Evolutionary conservation across 345 rosid genomes (phyloP).

Genomic region (Mercurialis annua): DNA sequence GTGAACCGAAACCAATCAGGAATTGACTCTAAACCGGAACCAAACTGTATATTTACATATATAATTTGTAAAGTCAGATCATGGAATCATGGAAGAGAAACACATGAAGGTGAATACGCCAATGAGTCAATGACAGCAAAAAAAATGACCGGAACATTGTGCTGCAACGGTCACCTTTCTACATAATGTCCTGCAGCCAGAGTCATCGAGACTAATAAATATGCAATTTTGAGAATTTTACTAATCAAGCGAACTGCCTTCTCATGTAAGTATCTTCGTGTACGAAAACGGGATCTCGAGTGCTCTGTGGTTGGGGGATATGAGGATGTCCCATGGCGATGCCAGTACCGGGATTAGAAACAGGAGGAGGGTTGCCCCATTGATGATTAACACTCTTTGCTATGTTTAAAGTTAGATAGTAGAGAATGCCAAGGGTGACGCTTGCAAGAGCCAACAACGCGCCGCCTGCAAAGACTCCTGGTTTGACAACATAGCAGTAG

Average conservation of each 20-base stretch:
- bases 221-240: background rate
- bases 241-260: slow-evolving; percentile 57
- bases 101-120: background rate
- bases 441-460: slow-evolving; percentile 58
- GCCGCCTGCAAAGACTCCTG: slow-evolving; percentile 80
- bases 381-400: slow-evolving; percentile 33
- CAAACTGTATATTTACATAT: background rate
- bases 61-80: background rate
- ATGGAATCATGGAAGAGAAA: background rate
- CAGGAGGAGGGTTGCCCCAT: slow-evolving; percentile 26
- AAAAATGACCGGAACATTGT: background rate
- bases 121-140: background rate
- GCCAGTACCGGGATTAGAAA: slow-evolving; percentile 36
- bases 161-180: background rate
- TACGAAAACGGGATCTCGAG: slow-evolving; percentile 66
- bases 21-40: no score
- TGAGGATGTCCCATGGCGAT: slow-evolving; percentile 80
- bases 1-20: no score
- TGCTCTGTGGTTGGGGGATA: slow-evolving; percentile 49
- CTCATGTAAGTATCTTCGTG: slow-evolving; percentile 75
- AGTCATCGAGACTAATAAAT: background rate
- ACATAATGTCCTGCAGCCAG: background rate
- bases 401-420: slow-evolving; percentile 50
- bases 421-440: slow-evolving; percentile 58
- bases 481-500: slow-evolving; percentile 76